Percentiles rank a stretch among this genome's conserved stretches.
Evolutionary conservation across 129 eudicot species (phyloP).

Genomic region (Sambucus nigra): DNA sequence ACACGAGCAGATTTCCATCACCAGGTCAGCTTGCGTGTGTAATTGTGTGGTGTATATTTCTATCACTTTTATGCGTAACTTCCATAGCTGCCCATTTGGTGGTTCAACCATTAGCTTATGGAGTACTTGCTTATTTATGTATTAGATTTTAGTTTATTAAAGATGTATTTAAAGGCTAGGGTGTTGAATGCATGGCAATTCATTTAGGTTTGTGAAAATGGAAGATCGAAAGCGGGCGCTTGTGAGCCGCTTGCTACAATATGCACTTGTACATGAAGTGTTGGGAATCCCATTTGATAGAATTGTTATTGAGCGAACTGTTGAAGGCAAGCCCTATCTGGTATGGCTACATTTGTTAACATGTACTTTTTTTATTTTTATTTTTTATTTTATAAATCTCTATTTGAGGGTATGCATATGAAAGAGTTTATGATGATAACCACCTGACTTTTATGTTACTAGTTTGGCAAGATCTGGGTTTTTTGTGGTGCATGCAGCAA

Average conservation of each 20-base stretch:
- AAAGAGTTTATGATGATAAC: too few species aligned
- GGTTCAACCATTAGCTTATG: too few species aligned
- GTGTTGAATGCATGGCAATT: background rate
- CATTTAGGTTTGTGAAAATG: constrained; percentile 54
- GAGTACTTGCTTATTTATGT: background rate
- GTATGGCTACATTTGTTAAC: constrained; percentile 24
- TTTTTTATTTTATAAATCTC: too few species aligned
- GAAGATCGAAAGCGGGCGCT: constrained; percentile 77
- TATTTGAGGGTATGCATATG: too few species aligned
- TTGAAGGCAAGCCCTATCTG: constrained; percentile 76
- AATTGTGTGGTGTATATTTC: background rate
- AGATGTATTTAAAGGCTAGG: background rate
- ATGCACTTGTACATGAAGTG: constrained; percentile 59
- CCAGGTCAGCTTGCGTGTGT: constrained; percentile 30
- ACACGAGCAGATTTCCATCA: constrained; percentile 45
- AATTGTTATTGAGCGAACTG: constrained; percentile 49
- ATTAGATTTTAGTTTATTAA: background rate
- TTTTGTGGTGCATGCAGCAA: too few species aligned
- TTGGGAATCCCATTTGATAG: constrained; percentile 47
- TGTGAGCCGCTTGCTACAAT: constrained; percentile 90
- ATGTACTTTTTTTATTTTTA: background rate
- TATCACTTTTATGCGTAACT: background rate
- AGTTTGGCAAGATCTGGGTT: too few species aligned
- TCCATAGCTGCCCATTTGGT: background rate
- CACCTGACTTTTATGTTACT: too few species aligned